Evolutionary conservation across 1,139 yeast genomes (phyloP).

Genomic region (Candida glucosophila): DNA sequence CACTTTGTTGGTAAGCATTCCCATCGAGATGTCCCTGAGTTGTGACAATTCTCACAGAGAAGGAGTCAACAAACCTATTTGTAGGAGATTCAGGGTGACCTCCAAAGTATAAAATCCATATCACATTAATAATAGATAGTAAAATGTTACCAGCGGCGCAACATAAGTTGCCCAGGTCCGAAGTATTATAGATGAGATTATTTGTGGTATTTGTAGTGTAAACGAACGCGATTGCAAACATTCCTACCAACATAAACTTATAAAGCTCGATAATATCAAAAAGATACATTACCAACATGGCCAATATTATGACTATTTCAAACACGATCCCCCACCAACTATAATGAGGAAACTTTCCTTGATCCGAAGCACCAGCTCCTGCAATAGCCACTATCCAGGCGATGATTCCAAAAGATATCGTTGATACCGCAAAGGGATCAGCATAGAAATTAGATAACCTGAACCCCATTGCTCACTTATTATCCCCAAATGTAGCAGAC

Average conservation of each 20-base stretch:
- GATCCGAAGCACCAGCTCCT: slow-evolving; percentile 65
- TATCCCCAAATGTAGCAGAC: too few species aligned
- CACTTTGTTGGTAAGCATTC: slow-evolving; percentile 19
- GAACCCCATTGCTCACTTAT: too few species aligned
- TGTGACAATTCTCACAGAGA: slow-evolving; percentile 27
- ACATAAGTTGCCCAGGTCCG: slow-evolving; percentile 60
- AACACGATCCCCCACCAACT: slow-evolving; percentile 98
- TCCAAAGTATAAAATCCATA: slow-evolving; percentile 84
- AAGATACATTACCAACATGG: slow-evolving; percentile 53
- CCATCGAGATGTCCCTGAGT: slow-evolving; percentile 19
- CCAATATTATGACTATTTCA: slow-evolving; percentile 51
- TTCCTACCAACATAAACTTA: slow-evolving; percentile 51
- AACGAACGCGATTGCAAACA: slow-evolving; percentile 58
- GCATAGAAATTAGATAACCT: slow-evolving; percentile 45
- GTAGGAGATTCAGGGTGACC: slow-evolving; percentile 73
- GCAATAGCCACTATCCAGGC: slow-evolving; percentile 84
- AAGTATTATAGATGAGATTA: slow-evolving; percentile 59
- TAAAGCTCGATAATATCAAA: slow-evolving; percentile 67
- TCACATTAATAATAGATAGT: slow-evolving; percentile 66
- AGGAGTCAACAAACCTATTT: slow-evolving; percentile 79
- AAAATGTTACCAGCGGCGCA: slow-evolving; percentile 91
- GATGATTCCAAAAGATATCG: slow-evolving; percentile 52
- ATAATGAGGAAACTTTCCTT: slow-evolving; percentile 59
- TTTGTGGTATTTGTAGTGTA: slow-evolving; percentile 82
- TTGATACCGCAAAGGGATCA: slow-evolving; percentile 66